Percentiles rank a stretch among this genome's conserved stretches.
These are phyloP conservation scores for Selaginella moellendorffii DNA, from an alignment of 75 land plant species.

Conservation along the genomic window DNA sequence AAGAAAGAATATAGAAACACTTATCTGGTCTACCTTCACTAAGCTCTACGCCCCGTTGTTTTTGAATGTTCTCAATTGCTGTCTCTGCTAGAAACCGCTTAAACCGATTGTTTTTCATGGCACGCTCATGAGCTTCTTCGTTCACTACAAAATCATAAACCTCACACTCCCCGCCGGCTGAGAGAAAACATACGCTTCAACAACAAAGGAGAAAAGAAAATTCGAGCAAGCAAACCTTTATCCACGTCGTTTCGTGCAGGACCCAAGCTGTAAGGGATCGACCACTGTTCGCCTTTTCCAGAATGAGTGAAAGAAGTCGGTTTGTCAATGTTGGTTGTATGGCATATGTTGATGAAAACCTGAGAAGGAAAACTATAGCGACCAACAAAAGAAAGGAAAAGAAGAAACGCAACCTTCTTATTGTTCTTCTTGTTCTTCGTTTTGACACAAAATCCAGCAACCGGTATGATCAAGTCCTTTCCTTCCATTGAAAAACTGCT, in stretches of 20 bases:
- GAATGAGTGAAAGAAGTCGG: neutral
- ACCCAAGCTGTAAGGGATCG: neutral
- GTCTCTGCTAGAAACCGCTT: neutral
- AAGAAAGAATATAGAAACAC: too few species aligned
- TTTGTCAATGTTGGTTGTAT: neutral
- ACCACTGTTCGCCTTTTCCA: neutral
- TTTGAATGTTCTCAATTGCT: neutral
- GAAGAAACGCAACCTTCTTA: too few species aligned
- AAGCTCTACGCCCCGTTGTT: neutral
- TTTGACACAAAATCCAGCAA: neutral
- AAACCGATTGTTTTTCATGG: neutral
- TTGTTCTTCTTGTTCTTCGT: neutral
- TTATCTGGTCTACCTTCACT: neutral
- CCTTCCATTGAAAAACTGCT: neutral
- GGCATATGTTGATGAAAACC: constrained; percentile 1
- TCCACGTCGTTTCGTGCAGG: neutral
- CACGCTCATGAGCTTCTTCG: neutral
- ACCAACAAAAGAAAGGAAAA: neutral
- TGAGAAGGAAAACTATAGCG: neutral
- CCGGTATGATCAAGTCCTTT: neutral
- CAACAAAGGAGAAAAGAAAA: too few species aligned
- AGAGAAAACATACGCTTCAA: too few species aligned
- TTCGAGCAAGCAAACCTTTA: neutral
- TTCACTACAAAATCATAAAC: neutral
- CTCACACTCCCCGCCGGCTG: neutral